Base-by-base conservation (phyloP, 805 yeast genomes). In the Schwanniomyces pseudopolymorphus region DNA sequence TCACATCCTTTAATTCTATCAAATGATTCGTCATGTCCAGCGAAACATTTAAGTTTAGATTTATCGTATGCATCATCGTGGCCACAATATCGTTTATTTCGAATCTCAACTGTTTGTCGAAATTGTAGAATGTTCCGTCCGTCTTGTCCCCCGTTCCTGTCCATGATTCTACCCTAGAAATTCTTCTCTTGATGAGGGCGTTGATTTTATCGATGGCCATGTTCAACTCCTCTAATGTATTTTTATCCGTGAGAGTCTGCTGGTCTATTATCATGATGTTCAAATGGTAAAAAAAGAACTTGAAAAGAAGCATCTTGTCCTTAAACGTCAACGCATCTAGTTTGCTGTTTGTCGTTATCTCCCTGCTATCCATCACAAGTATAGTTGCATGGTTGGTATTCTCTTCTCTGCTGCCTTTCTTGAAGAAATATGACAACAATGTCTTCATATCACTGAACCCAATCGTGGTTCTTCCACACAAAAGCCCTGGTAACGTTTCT, bases 131-230 rank as follows among this genome's bases (percentile, higher is more conserved):
- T 43, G 63, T 69, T 45, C 59, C 51, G 27, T 60, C 44, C 33
- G 49, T 48, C 31, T 44, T 36, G 4, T 48, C 42, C 3, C 69
- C 65, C 8, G 74, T 68, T 14, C 75, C 77, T 1, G 75, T 71
- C 77, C 77, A 72, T 14, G 67, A 64, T 59, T 74, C 65, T 50
- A 76, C 66, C 44, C 73, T 58, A n/a, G 64, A 42, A 42, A 72
- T 63, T 40, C 78, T 57, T 43, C 64, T 59, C 21, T 58, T 48
- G 9, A 70, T 57, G 39, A 64, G 51, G 10, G 51, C 31, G 25
- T 59, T 57, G 37, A 67, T 60, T 39, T 57, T 50, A 14, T 31
- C 49, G 16, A 67, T 58, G 24, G 55, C 56, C 7, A 27, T 44
- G 50, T 61, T 56, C 20, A 46, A 31, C 14, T 43, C 22, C 19